Evolutionary conservation across 768 basidiomycete species (phyloP), one percentile per base, ranked within the genome.

Genomic region (Lenzites betulinus): DNA sequence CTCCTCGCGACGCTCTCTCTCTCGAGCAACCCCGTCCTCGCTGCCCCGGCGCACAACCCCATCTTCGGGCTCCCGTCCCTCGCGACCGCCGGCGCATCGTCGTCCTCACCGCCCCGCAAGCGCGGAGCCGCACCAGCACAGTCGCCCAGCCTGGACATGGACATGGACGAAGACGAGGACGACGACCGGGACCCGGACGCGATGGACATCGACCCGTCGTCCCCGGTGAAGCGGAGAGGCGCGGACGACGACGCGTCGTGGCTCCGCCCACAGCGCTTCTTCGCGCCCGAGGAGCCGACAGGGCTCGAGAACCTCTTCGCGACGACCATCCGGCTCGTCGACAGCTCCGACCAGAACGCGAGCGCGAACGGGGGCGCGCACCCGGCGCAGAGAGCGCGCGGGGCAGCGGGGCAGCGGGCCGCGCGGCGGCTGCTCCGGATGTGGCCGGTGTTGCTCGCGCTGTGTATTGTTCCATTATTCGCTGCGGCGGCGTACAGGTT

Each of bases 1-100:
- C 75, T 85, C 26, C 73, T 90, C 28, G 81, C 88, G 12, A 70
- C 85, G 20, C 80, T 89, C 35, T 80, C 86, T 0, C 78, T 92
- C 36, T 88, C 89, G 18, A 82, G 84, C 8, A 83, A 84, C 28
- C 89, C 89, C 0, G 75, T 87, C 22, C 72, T 86, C 6, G 18
- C 57, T 46, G 23, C 60, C 58, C 64, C 76, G 30, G 28, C 58
- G 16, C 22, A 58, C 0, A 76, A 76, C 35, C 90, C 87, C 15
- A 75, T 92, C 39, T 93, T 93, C 65, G 91, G 91, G 4, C 67
- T 83, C 7, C 82, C 91, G 5, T 93, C 91, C 1, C 73, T 91
- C 28, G 68, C 76, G 16, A 68, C 70, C 15, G 63, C 70, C 12
- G 64, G 65, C 15, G 68, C 71, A 33, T 65, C 70, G 15, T 25